These are phyloP conservation scores for Epichloe bromicola DNA, from an alignment of 2,329 filamentous ascomycete species.

Conservation along the genomic window DNA sequence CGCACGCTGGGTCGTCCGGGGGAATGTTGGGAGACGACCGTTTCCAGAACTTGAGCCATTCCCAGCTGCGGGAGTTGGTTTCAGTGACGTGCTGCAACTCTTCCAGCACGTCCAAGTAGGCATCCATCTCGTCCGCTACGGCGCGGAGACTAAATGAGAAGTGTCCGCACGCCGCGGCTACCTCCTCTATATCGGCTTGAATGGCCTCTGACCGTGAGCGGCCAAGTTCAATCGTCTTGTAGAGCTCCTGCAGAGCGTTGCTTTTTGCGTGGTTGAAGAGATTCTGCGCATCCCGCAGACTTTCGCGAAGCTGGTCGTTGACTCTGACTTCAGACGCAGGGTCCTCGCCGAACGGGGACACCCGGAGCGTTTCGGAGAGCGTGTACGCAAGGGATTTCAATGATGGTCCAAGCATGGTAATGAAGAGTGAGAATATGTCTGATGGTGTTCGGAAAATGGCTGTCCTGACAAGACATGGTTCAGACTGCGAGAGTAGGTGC, in stretches of 20 bases:
- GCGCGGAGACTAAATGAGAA: constrained; percentile 87
- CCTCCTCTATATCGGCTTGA: constrained; percentile 90
- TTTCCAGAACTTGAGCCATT: constrained; percentile 75
- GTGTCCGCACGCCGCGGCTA: constrained; percentile 93
- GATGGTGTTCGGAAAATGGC: constrained; percentile 47
- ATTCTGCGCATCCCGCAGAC: constrained; percentile 65
- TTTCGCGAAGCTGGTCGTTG: constrained; percentile 68
- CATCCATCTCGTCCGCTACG: constrained; percentile 79
- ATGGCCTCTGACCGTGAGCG: constrained; percentile 57
- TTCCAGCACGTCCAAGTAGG: constrained; percentile 72
- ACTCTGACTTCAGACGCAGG: constrained; percentile 57
- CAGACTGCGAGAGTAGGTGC: constrained; percentile 14
- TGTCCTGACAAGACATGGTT: constrained; percentile 15
- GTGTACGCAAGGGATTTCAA: constrained; percentile 96
- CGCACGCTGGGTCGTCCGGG: constrained; percentile 28
- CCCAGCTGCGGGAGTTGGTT: constrained; percentile 54
- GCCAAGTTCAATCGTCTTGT: constrained; percentile 63
- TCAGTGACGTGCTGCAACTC: constrained; percentile 65
- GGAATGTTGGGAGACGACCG: background rate
- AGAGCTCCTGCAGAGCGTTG: constrained; percentile 65
- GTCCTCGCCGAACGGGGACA: constrained; percentile 64
- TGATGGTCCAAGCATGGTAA: constrained; percentile 75
- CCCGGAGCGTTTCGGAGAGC: constrained; percentile 73
- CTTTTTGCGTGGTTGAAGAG: constrained; percentile 67
- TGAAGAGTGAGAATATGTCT: constrained; percentile 87